Evolutionary conservation across 2,329 filamentous ascomycete species (phyloP).

Genomic region (Verticillium nubilum): DNA sequence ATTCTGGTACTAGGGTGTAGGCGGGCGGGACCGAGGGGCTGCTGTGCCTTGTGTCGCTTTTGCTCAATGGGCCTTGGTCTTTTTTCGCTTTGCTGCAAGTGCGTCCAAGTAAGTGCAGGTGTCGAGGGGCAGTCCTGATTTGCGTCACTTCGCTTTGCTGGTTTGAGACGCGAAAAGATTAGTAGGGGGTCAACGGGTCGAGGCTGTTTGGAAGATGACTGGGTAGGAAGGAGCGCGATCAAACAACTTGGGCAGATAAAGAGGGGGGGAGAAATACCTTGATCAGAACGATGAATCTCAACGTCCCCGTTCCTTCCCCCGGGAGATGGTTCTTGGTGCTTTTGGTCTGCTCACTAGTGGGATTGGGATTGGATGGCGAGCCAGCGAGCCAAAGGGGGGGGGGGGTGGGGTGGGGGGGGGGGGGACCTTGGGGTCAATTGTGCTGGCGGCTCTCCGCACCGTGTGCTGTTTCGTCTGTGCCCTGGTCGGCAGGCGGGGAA

Average conservation of each 20-base stretch:
- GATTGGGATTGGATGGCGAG: neutral
- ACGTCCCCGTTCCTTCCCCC: neutral
- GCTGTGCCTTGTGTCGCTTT: neutral
- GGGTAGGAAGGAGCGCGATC: neutral
- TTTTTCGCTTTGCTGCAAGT: neutral
- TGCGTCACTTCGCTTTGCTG: neutral
- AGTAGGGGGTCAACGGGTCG: neutral
- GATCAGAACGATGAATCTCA: neutral
- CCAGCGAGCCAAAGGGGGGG: neutral
- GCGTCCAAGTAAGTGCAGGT: neutral
- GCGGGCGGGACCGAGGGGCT: neutral
- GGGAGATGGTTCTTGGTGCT: neutral
- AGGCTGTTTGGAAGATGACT: neutral
- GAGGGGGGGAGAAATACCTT: neutral
- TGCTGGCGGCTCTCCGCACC: constrained; percentile 1
- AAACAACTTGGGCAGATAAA: neutral
- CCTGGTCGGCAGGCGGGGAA: neutral
- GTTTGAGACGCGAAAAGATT: neutral
- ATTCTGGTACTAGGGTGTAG: neutral
- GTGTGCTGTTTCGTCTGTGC: constrained; percentile 1
- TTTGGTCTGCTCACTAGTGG: neutral
- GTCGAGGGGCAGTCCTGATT: neutral
- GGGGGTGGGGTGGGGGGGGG: neutral
- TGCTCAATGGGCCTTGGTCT: neutral
- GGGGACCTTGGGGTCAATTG: neutral